These are phyloP conservation scores for Chrysanthemum makinoi DNA, from an alignment of 129 eudicot genomes.

Conservation along the genomic window DNA sequence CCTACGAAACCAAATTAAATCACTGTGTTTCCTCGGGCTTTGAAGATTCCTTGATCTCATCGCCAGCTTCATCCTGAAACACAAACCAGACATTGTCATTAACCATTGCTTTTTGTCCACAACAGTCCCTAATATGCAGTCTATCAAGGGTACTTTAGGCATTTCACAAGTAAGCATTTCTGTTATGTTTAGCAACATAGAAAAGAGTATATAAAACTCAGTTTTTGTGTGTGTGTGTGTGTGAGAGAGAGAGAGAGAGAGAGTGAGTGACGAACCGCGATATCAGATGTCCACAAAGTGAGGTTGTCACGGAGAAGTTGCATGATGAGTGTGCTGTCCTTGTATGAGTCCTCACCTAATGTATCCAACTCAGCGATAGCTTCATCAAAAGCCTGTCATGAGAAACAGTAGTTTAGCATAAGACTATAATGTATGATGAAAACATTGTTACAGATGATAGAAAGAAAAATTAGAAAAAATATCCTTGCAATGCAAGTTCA, in stretches of 20 bases:
- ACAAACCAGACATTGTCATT: not conserved
- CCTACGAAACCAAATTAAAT: constrained; percentile 24
- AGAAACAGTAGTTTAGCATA: not conserved
- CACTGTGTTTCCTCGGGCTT: constrained; percentile 63
- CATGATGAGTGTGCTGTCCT: constrained; percentile 96
- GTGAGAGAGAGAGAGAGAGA: not conserved
- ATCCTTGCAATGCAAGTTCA: not conserved
- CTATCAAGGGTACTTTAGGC: constrained; percentile 2
- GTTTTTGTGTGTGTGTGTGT: too few species aligned
- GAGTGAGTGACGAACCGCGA: constrained; percentile 46
- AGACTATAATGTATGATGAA: not conserved
- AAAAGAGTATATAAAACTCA: too few species aligned
- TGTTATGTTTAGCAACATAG: not conserved
- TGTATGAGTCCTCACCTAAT: constrained; percentile 93
- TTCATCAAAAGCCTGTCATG: constrained; percentile 88
- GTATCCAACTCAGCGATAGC: constrained; percentile 94
- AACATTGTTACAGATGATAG: not conserved
- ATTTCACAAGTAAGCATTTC: constrained; percentile 3
- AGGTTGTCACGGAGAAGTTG: constrained; percentile 92
- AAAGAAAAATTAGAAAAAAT: not conserved
- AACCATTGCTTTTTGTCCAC: not conserved
- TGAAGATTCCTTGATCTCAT: constrained; percentile 80
- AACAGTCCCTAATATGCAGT: not conserved
- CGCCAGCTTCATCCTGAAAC: constrained; percentile 75
- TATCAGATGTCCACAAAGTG: constrained; percentile 92